A percentile compares a stretch with the other conserved stretches of the same genome.
phyloP scores from a whole-genome alignment of 2,329 filamentous ascomycete genomes.

The Aspergillus vadensis region DNA sequence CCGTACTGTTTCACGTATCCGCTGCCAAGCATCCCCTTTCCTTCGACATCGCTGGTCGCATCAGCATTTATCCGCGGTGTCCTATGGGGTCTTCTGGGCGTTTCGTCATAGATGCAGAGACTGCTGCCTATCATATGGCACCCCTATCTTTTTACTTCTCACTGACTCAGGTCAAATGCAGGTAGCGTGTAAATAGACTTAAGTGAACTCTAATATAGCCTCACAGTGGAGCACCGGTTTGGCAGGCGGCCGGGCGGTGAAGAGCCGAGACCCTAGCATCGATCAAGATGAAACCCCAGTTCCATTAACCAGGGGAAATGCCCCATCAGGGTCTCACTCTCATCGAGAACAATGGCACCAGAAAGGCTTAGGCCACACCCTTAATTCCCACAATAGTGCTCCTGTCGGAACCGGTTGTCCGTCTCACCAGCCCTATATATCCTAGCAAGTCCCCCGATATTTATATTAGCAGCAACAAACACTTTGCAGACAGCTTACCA shows the following conservation, averaged over 20 bases:
- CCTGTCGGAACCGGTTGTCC: background rate
- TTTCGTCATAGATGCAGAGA: background rate
- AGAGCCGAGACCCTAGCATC: background rate
- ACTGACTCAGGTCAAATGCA: no score
- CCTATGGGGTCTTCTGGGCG: no score
- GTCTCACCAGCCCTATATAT: background rate
- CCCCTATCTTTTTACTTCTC: background rate
- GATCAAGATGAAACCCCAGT: constrained; percentile 2
- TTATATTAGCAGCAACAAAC: background rate
- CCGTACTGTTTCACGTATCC: no score
- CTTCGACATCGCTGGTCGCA: no score
- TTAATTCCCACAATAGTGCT: background rate
- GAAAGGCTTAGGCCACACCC: no score
- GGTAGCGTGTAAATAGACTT: background rate
- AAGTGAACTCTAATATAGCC: background rate
- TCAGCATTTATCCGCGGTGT: no score
- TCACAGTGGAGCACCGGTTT: background rate
- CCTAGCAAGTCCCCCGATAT: background rate
- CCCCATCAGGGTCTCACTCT: constrained; percentile 1
- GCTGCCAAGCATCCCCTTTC: no score
- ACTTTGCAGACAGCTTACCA: constrained; percentile 2
- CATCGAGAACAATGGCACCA: background rate
- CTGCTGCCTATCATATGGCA: background rate
- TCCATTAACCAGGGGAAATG: background rate
- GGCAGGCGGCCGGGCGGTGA: background rate